Evolutionary conservation across 1,284 basidiomycete species (phyloP).

Genomic region (Leccinum discolor): DNA sequence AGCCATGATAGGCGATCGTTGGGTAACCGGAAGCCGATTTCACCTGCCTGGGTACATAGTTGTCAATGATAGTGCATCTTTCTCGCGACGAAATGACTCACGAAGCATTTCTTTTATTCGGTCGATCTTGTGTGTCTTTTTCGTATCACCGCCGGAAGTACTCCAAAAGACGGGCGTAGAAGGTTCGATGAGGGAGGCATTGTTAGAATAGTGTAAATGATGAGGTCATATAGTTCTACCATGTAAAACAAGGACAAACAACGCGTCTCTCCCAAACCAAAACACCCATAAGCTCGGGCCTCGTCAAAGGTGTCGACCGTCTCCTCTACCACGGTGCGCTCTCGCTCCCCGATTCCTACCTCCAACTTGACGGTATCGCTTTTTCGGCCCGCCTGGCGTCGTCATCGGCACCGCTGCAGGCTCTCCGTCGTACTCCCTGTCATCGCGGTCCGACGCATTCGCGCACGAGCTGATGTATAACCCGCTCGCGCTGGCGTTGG

Average conservation of each 20-base stretch:
- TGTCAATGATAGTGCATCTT: no score
- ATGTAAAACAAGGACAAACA: not conserved
- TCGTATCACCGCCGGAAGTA: no score
- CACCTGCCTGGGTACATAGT: no score
- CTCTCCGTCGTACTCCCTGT: constrained; percentile 30
- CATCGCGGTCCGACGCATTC: constrained; percentile 28
- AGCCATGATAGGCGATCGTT: no score
- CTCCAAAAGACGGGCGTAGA: no score
- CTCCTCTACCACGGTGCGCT: constrained; percentile 76
- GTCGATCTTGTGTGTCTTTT: no score
- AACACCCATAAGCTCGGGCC: constrained; percentile 3
- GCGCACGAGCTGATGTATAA: constrained; percentile 55
- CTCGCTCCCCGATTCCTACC: constrained; percentile 70
- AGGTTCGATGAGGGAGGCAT: no score
- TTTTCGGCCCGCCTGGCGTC: constrained; percentile 47
- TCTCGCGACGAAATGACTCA: no score
- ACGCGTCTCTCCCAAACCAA: not conserved
- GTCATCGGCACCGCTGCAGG: constrained; percentile 24
- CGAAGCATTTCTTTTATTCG: no score
- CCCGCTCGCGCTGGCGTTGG: constrained; percentile 64
- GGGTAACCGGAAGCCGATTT: no score
- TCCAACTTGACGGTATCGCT: constrained; percentile 72
- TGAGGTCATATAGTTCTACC: no score
- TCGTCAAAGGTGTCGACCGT: constrained; percentile 34
- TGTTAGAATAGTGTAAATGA: no score